Conservation (phyloP, 208 protist species). For the Trypanosoma platydactyli region DNA sequence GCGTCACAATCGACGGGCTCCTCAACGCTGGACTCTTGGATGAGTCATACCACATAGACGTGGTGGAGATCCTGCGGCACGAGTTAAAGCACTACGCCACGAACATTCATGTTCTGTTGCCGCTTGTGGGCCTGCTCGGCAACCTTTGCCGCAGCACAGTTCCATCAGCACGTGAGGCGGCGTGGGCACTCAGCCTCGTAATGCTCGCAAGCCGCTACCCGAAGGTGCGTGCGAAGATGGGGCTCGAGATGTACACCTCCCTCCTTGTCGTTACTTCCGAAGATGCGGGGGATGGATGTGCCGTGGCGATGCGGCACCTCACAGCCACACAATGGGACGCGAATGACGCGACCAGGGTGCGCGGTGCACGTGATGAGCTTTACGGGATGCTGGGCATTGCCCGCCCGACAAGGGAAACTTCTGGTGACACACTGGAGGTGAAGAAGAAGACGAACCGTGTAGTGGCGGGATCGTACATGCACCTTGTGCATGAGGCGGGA, state of each 20-base stretch:
- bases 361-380: constrained; percentile 68
- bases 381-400: constrained; percentile 73
- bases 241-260: constrained; percentile 84
- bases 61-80: constrained; percentile 60
- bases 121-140: constrained; percentile 65
- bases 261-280: constrained; percentile 66
- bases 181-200: constrained; percentile 72
- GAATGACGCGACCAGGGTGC: constrained; percentile 55
- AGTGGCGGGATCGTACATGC: constrained; percentile 74
- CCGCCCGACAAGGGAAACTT: constrained; percentile 6
- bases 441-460: constrained; percentile 24
- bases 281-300: constrained; percentile 30
- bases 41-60: constrained; percentile 35
- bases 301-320: constrained; percentile 62
- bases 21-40: constrained; percentile 59
- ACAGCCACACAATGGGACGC: constrained; percentile 77
- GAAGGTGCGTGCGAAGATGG: constrained; percentile 87
- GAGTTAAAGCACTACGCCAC: constrained; percentile 78
- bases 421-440: constrained; percentile 6
- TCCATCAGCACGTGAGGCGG: constrained; percentile 40
- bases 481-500: constrained; percentile 80
- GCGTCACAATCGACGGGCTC: constrained; percentile 56
- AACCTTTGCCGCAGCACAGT: constrained; percentile 64
- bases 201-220: constrained; percentile 92
- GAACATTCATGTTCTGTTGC: constrained; percentile 73